These are phyloP conservation scores for Pseudocercospora musae DNA, from an alignment of 2,329 filamentous ascomycete species.

Conservation along the genomic window DNA sequence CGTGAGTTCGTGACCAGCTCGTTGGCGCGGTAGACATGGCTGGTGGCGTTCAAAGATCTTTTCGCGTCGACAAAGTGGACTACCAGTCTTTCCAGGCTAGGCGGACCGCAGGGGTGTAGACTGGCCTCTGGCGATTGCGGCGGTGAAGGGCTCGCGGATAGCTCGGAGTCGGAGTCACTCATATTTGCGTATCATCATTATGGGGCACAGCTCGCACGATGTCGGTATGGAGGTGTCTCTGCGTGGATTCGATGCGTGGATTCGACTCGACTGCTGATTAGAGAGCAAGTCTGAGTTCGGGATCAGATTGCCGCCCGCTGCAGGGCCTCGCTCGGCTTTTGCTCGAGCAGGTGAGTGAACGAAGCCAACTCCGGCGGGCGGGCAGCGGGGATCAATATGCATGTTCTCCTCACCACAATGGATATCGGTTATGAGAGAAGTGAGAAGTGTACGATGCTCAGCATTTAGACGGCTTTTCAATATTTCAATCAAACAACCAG, in stretches of 20 bases:
- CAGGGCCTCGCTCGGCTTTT: background rate
- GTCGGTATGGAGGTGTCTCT: background rate
- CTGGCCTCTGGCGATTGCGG: conserved; percentile 44
- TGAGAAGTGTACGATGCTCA: background rate
- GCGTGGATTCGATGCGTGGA: background rate
- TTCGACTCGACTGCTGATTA: too few species aligned
- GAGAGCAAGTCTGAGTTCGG: background rate
- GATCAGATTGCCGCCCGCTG: background rate
- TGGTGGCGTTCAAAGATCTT: conserved; percentile 78
- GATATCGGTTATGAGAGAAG: background rate
- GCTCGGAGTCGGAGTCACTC: conserved; percentile 23
- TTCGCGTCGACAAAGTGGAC: conserved; percentile 83
- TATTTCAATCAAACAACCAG: background rate
- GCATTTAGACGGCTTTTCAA: too few species aligned
- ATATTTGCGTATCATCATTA: conserved; percentile 1
- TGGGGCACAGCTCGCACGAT: background rate
- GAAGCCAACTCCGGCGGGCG: background rate
- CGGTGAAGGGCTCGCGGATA: conserved; percentile 32
- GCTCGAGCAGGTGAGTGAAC: background rate
- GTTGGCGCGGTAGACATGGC: conserved; percentile 75
- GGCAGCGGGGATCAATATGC: background rate
- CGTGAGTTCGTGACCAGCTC: conserved; percentile 78
- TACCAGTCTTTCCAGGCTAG: conserved; percentile 71
- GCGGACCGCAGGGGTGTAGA: conserved; percentile 34
- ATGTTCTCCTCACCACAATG: background rate